These are phyloP conservation scores for Malassezia japonica DNA, from an alignment of 1,284 basidiomycete species.

Conservation along the genomic window DNA sequence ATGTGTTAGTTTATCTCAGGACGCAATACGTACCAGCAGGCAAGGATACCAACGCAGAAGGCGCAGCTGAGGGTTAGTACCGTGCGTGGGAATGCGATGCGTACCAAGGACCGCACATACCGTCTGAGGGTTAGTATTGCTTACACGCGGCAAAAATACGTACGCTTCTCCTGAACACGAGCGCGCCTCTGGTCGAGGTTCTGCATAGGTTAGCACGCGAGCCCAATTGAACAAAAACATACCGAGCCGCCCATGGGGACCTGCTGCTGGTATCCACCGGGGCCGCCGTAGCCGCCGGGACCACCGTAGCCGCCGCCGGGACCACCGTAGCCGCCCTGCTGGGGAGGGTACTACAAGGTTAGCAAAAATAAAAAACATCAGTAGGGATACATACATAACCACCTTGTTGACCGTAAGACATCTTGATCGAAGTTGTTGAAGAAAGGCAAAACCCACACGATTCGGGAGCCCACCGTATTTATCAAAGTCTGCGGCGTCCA, in stretches of 20 bases:
- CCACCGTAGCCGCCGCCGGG: constrained; percentile 6
- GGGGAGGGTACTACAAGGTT: constrained; percentile 13
- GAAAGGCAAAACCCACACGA: neutral
- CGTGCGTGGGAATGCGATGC: neutral
- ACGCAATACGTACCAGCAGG: constrained; percentile 17
- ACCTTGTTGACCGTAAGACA: constrained; percentile 14
- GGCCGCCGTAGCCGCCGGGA: too few relatives aligned
- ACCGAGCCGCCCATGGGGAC: constrained; percentile 17
- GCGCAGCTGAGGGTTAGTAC: constrained; percentile 9
- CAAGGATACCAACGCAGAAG: constrained; percentile 14
- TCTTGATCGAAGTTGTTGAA: neutral
- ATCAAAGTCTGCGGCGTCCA: too few relatives aligned
- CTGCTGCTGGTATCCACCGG: constrained; percentile 4
- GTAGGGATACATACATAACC: constrained; percentile 11
- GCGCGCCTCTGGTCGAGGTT: constrained; percentile 11
- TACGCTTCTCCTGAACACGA: constrained; percentile 17
- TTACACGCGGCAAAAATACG: constrained; percentile 6
- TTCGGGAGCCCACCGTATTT: neutral
- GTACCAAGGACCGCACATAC: constrained; percentile 18
- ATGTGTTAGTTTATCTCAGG: too few relatives aligned
- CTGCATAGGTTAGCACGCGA: neutral
- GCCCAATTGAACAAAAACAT: neutral
- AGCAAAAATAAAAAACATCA: neutral
- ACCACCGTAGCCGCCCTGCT: constrained; percentile 11
- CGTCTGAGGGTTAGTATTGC: constrained; percentile 14